A percentile compares a stretch with the other conserved stretches of the same genome.
These are phyloP conservation scores for Alopecurus myosuroides DNA, from an alignment of 176 grass and related monocot genomes.

Conservation along the genomic window DNA sequence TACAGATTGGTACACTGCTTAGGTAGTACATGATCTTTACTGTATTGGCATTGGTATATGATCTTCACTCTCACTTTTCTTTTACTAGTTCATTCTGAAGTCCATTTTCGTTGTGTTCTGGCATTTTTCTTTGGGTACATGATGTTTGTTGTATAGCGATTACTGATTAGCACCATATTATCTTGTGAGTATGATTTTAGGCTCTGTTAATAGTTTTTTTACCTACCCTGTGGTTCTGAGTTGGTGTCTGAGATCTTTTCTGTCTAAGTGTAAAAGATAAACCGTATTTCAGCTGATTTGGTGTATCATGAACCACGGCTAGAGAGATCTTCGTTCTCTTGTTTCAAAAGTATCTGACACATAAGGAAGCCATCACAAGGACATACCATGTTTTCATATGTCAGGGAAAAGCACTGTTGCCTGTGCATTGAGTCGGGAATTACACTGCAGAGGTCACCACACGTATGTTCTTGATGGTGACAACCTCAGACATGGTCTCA, in stretches of 20 bases:
- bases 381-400: constrained; percentile 41
- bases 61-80: background rate
- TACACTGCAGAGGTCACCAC: constrained; percentile 66
- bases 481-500: constrained; percentile 85
- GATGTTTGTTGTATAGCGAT: background rate
- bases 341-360: background rate
- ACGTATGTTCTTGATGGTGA: constrained; percentile 82
- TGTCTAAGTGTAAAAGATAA: background rate
- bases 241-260: background rate
- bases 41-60: background rate
- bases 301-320: background rate
- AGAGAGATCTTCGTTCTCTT: constrained; percentile 7
- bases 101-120: background rate
- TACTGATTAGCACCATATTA: background rate
- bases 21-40: background rate
- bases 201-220: background rate
- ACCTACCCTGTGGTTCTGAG: background rate
- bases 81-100: constrained; percentile 2
- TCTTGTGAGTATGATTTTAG: background rate
- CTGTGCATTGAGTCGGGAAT: constrained; percentile 69
- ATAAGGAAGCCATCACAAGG: constrained; percentile 9
- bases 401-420: constrained; percentile 88
- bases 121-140: background rate
- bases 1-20: background rate
- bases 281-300: constrained; percentile 13